Evolutionary conservation across 202 grass and related monocot genomes (phyloP).

Genomic region (Zoysia matrella): DNA sequence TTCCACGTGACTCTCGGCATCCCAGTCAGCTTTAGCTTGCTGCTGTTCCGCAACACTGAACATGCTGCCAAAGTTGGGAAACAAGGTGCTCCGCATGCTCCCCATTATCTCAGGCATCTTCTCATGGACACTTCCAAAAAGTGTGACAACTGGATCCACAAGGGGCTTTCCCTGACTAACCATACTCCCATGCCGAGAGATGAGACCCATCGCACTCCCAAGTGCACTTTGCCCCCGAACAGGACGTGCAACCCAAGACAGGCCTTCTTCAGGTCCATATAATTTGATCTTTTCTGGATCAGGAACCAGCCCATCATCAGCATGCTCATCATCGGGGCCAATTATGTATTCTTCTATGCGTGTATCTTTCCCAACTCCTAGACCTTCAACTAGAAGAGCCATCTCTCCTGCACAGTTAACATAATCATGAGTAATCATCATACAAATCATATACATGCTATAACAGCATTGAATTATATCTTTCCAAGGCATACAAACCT

Average conservation of each 20-base stretch:
- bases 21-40: slow-evolving; percentile 70
- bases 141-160: slow-evolving; percentile 88
- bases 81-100: slow-evolving; percentile 85
- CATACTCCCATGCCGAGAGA: slow-evolving; percentile 70
- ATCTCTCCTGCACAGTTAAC: slow-evolving; percentile 44
- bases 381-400: slow-evolving; percentile 53
- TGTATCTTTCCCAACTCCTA: slow-evolving; percentile 76
- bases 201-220: slow-evolving; percentile 68
- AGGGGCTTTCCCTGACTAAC: slow-evolving; percentile 63
- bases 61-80: slow-evolving; percentile 99
- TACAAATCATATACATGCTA: neutral
- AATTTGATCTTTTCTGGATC: slow-evolving; percentile 81
- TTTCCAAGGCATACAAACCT: slow-evolving; percentile 50
- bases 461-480: slow-evolving; percentile 4
- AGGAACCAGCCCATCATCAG: slow-evolving; percentile 56
- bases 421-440: neutral
- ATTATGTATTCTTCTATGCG: slow-evolving; percentile 78
- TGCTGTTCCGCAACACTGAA: slow-evolving; percentile 84
- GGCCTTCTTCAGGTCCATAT: slow-evolving; percentile 76
- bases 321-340: slow-evolving; percentile 61
- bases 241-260: slow-evolving; percentile 77
- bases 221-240: slow-evolving; percentile 73
- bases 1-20: slow-evolving; percentile 75
- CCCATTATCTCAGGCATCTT: slow-evolving; percentile 81
- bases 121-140: slow-evolving; percentile 91